Evolutionary conservation across 345 rosid genomes (phyloP), one percentile per base, ranked within the genome.

Genomic region (Pseudoturritis turrita): DNA sequence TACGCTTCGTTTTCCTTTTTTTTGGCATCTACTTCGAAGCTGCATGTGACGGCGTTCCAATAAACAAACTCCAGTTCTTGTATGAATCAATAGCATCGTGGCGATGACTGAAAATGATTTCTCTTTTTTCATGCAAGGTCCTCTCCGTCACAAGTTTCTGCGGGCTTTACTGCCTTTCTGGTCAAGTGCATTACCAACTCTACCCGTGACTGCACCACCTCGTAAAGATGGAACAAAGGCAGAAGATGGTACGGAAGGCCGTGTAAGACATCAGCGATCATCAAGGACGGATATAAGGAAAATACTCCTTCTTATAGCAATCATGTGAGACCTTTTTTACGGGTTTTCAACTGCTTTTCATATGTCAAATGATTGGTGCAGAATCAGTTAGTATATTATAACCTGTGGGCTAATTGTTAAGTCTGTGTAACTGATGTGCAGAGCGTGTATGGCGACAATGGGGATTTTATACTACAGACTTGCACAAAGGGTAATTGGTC

Each of bases 391-490:
- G 5, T 50, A 28, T 26, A 9, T 36, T 22, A 61, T 41, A 23
- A 33, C 23, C 25, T 73, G 14, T 45, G 11, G 3, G 50, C 37
- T 67, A 57, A 17, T n/a, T 6, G 26, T 18, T 23, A 18, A 61
- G 14, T 66, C 4, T 53, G 1, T 55, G 0, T 73, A 14, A 50
- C 40, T 33, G 7, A 65, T 65, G 14, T 69, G 82, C 97, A 96
- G 99, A 92, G 99, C 99, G 3, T 96, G 99, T 77, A 82, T 96
- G 88, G 94, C 99, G 8, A 92, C 99, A 7, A 96, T 96, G 98
- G 97, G 94, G 67, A 83, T 96, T 73, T 84, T 96, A 61, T 96
- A 96, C 73, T 92, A 90, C 87, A 88, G 97, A 85, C 83, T 96
- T 23, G 94, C 99, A 14, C 96, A 87, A 51, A 81, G 87, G 46